Base-by-base conservation (phyloP, 495 filamentous ascomycete genomes). In the Penicillium coffeae region DNA sequence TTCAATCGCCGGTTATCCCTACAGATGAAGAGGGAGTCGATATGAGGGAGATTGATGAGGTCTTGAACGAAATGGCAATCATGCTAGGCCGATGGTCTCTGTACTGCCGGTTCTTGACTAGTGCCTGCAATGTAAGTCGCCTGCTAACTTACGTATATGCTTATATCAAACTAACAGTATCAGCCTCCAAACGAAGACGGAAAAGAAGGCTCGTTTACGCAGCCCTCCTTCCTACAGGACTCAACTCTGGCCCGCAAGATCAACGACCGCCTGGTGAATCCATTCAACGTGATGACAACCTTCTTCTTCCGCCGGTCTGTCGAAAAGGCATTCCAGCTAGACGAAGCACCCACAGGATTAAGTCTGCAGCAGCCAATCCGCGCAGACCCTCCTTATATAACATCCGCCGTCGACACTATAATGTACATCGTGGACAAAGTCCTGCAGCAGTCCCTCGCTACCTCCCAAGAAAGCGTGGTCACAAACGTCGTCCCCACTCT, bases 341-440 rank as follows among this genome's bases (percentile, higher is more conserved):
- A 98, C 63, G 94, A 98, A 67, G 79, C 82, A n/a, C 92, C 93
- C 0, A 72, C 76, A 0, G 89, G 87, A 35, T 73, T 96, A 21
- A 85, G 84, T 56, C 76, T 79, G 13, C 83, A 75, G 44, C 86
- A 76, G 46, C 66, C 84, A 7, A 76, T 95, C 34, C 70, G 69
- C 37, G 72, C 82, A 1, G 89, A 90, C 58, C 81, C 89, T 8
- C 93, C 93, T 8, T 94, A 87, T 56, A 95, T 98, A 58, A 92
- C 90, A 42, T 94, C 90, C 0, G 89, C 93, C 1, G 91, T 98
- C 8, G 93, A 97, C 72, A 93, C 95, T 67, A 91, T 97, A 46
- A 97, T 97, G 94, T 98, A 96, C 70, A 95, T 96, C 52, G 89
- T 95, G 60, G 92, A 94, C 62, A 87, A 91, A 41, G 85, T 96